phyloP scores from a whole-genome alignment of 78 protist species.

The Capsaspora owczarzaki region DNA sequence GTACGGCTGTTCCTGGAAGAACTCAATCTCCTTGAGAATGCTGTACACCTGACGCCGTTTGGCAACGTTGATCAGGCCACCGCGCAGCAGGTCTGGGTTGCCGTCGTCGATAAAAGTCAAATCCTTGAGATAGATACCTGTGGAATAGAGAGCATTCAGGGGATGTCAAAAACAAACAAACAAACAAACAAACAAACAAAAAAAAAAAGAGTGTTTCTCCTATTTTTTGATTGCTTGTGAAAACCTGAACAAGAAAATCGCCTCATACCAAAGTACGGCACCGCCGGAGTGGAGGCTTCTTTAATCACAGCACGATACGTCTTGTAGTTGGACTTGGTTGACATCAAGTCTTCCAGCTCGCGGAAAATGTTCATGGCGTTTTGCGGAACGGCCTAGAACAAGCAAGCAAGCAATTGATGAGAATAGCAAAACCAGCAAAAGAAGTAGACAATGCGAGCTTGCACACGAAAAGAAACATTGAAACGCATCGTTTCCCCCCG shows the following conservation, averaged over 20 bases:
- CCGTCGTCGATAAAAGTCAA: conserved; percentile 70
- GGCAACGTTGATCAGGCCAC: background rate
- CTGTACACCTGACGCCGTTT: background rate
- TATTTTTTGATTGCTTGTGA: too few relatives aligned
- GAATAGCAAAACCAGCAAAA: too few relatives aligned
- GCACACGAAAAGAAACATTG: too few relatives aligned
- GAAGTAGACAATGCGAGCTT: too few relatives aligned
- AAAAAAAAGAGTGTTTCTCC: too few relatives aligned
- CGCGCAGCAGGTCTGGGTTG: conserved; percentile 21
- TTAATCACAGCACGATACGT: conserved; percentile 7
- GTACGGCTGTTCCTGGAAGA: background rate
- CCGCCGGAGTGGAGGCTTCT: too few relatives aligned
- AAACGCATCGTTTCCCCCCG: too few relatives aligned
- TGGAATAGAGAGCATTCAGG: conserved; percentile 35
- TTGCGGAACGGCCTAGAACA: conserved; percentile 12
- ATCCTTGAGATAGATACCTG: conserved; percentile 51
- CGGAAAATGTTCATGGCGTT: conserved; percentile 24
- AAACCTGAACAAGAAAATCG: too few relatives aligned
- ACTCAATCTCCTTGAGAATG: background rate
- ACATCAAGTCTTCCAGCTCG: conserved; percentile 32
- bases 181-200: background rate
- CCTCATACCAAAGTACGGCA: too few relatives aligned
- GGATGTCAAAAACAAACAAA: conserved; percentile 25
- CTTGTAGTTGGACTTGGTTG: conserved; percentile 28
- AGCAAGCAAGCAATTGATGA: too few relatives aligned